Conservation (phyloP, 1,284 basidiomycete genomes). For the Leccinum fuscescens region DNA sequence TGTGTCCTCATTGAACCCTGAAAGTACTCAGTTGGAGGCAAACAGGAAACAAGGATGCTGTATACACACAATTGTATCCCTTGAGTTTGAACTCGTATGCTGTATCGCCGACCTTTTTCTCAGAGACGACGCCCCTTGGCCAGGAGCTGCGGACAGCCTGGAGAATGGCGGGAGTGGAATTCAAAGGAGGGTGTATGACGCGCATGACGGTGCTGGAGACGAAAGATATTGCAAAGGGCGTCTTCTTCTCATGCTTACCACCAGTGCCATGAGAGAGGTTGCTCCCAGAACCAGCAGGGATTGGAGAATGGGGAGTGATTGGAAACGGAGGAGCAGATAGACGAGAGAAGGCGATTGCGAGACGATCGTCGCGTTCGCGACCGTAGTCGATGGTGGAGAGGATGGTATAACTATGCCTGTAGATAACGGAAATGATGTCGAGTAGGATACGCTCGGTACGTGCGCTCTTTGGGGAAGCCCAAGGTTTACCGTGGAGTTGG, state of each 20-base stretch:
- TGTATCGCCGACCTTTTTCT: conserved; percentile 70
- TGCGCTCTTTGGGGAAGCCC: conserved; percentile 64
- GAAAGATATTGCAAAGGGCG: conserved; percentile 74
- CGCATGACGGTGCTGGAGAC: conserved; percentile 63
- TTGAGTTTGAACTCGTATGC: conserved; percentile 78
- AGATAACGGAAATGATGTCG: conserved; percentile 60
- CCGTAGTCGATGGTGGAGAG: conserved; percentile 75
- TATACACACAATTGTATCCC: conserved; percentile 68
- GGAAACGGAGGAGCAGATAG: conserved; percentile 34
- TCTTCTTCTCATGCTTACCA: conserved; percentile 35
- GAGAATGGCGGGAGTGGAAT: conserved; percentile 73
- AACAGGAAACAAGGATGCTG: conserved; percentile 8
- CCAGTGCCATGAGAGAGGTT: conserved; percentile 37
- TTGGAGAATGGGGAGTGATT: conserved; percentile 27
- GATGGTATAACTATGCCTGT: conserved; percentile 60
- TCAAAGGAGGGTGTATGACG: conserved; percentile 69
- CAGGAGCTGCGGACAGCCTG: conserved; percentile 74
- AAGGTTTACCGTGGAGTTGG: conserved; percentile 64
- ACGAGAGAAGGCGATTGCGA: conserved; percentile 67
- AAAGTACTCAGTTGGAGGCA: conserved; percentile 21
- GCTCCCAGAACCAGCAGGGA: conserved; percentile 38
- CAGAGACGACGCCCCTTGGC: conserved; percentile 73
- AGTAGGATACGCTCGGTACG: conserved; percentile 66
- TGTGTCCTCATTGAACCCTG: conserved; percentile 77
- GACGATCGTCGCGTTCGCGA: conserved; percentile 67